phyloP scores from a whole-genome alignment of 306 rosid genomes.

The Vigna trinervia region DNA sequence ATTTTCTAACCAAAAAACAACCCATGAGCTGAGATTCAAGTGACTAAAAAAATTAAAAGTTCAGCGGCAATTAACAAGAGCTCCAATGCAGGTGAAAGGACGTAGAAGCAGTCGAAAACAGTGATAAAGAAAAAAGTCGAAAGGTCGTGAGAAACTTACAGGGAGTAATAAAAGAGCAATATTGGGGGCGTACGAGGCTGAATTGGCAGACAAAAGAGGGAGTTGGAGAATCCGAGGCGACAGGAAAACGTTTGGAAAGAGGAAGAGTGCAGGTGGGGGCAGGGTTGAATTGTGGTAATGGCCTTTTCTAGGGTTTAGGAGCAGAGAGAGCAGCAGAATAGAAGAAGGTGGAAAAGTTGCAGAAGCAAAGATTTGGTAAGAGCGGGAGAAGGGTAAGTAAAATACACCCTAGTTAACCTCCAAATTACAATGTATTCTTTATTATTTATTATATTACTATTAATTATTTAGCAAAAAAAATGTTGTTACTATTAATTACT shows the following conservation, averaged over 20 bases:
- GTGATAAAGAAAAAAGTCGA: not conserved
- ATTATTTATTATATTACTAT: not conserved
- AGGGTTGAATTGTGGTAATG: not conserved
- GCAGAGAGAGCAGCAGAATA: not conserved
- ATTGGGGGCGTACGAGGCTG: not conserved
- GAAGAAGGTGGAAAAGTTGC: not conserved
- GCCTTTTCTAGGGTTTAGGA: conserved; percentile 38
- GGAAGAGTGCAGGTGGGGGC: not conserved
- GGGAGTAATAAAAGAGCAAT: not conserved
- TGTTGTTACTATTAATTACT: too few species aligned
- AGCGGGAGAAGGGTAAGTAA: conserved; percentile 40
- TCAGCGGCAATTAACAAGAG: conserved; percentile 2
- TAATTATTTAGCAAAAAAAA: not conserved
- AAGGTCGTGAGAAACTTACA: conserved; percentile 1
- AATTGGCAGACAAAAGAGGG: not conserved
- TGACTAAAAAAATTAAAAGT: conserved; percentile 10
- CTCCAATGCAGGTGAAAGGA: conserved; percentile 31
- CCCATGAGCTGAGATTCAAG: conserved; percentile 26
- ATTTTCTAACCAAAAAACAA: not conserved
- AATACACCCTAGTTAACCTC: not conserved
- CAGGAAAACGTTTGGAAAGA: conserved; percentile 2
- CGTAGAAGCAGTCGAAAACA: not conserved
- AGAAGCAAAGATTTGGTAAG: conserved; percentile 13
- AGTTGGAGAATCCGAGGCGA: conserved; percentile 36
- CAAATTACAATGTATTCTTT: not conserved